Conservation (phyloP, 2,329 filamentous ascomycete genomes). For the Dichotomopilus funicola region DNA sequence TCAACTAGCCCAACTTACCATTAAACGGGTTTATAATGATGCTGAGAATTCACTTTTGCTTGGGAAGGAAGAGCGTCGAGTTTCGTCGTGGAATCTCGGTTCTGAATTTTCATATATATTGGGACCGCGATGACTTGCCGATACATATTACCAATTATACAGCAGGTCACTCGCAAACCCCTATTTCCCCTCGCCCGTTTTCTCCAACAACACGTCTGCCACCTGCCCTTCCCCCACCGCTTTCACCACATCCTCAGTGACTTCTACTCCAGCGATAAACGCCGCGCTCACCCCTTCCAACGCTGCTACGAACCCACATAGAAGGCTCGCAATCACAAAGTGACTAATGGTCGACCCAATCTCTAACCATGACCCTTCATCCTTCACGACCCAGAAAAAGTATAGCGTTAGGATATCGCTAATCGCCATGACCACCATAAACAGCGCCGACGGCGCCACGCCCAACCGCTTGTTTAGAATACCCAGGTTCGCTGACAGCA, state of each 20-base stretch:
- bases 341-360: slow-evolving; percentile 96
- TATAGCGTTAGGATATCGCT: slow-evolving; percentile 88
- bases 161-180: background rate
- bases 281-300: slow-evolving; percentile 80
- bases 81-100: no score
- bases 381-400: slow-evolving; percentile 96
- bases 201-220: slow-evolving; percentile 15
- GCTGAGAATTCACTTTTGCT: no score
- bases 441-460: slow-evolving; percentile 80
- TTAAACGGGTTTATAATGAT: no score
- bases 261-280: slow-evolving; percentile 74
- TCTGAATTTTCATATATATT: no score
- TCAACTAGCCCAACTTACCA: no score
- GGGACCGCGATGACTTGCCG: no score
- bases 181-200: slow-evolving; percentile 8
- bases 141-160: no score
- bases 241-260: slow-evolving; percentile 31
- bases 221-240: slow-evolving; percentile 33
- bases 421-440: slow-evolving; percentile 90
- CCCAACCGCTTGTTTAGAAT: slow-evolving; percentile 79
- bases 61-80: no score
- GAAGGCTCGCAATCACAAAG: slow-evolving; percentile 82
- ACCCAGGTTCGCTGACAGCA: slow-evolving; percentile 90
- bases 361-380: slow-evolving; percentile 95
- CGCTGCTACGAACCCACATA: slow-evolving; percentile 85